These are phyloP conservation scores for Paramecium pentaurelia DNA, from an alignment of 73 alveolate genomes.

Conservation along the genomic window DNA sequence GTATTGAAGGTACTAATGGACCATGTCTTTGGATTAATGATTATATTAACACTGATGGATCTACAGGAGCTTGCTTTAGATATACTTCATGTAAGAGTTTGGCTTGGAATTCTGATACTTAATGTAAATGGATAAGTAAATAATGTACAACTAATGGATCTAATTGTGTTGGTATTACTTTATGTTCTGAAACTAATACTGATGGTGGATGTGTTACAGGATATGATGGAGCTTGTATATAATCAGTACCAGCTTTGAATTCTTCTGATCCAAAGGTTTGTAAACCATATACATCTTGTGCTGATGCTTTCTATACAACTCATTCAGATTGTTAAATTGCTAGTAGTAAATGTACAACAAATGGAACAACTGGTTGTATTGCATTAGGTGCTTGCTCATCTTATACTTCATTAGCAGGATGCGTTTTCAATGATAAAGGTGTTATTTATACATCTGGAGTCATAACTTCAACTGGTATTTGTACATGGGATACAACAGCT, in stretches of 20 bases:
- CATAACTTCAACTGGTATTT: neutral
- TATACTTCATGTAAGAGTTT: neutral
- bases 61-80: neutral
- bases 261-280: neutral
- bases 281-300: neutral
- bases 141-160: constrained; percentile 2
- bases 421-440: neutral
- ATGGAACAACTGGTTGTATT: constrained; percentile 26
- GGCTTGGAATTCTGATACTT: neutral
- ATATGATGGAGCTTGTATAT: constrained; percentile 1
- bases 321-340: neutral
- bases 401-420: neutral
- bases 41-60: neutral
- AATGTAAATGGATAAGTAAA: neutral
- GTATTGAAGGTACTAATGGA: neutral
- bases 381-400: neutral
- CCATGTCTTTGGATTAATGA: neutral
- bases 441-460: neutral
- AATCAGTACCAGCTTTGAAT: neutral
- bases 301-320: neutral
- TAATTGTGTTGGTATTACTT: neutral
- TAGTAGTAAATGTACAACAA: neutral
- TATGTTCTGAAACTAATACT: neutral
- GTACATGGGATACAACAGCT: neutral
- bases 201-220: constrained; percentile 2